Percentiles rank a stretch among this genome's conserved stretches.
These are phyloP conservation scores for Xylaria arbuscula DNA, from an alignment of 2,329 filamentous ascomycete genomes.

Conservation along the genomic window DNA sequence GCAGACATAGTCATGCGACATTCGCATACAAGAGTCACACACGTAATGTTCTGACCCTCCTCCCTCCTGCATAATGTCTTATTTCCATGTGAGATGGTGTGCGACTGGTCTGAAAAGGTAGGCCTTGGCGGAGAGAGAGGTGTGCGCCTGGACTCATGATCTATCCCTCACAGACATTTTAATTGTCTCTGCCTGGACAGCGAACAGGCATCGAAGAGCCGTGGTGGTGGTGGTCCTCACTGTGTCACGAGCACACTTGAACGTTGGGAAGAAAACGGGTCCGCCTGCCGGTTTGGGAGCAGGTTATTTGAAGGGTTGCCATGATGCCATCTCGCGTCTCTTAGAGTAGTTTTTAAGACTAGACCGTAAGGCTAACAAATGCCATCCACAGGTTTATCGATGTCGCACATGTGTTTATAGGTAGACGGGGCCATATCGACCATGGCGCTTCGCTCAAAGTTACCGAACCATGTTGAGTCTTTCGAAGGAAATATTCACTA, in stretches of 20 bases:
- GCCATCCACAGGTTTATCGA: conserved; percentile 12
- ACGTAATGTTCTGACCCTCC: conserved; percentile 8
- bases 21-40: conserved; percentile 5
- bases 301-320: background rate
- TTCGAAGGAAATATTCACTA: conserved; percentile 1
- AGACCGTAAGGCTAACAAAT: conserved; percentile 14
- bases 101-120: conserved; percentile 13
- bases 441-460: conserved; percentile 3
- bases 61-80: conserved; percentile 25
- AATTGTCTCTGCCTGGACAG: conserved; percentile 6
- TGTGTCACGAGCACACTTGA: conserved; percentile 11
- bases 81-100: conserved; percentile 35
- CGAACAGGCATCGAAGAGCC: background rate
- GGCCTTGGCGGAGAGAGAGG: conserved; percentile 1
- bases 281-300: background rate
- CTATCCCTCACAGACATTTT: conserved; percentile 2
- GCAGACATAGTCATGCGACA: conserved; percentile 7
- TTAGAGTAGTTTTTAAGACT: conserved; percentile 9
- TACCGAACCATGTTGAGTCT: conserved; percentile 4
- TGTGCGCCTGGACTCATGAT: conserved; percentile 6
- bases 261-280: background rate
- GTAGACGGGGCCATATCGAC: background rate
- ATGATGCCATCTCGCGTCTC: conserved; percentile 8
- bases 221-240: background rate
- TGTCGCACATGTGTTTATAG: conserved; percentile 6